Base-by-base conservation (phyloP, 768 basidiomycete species). In the Pilatotrama ljubarskyi region DNA sequence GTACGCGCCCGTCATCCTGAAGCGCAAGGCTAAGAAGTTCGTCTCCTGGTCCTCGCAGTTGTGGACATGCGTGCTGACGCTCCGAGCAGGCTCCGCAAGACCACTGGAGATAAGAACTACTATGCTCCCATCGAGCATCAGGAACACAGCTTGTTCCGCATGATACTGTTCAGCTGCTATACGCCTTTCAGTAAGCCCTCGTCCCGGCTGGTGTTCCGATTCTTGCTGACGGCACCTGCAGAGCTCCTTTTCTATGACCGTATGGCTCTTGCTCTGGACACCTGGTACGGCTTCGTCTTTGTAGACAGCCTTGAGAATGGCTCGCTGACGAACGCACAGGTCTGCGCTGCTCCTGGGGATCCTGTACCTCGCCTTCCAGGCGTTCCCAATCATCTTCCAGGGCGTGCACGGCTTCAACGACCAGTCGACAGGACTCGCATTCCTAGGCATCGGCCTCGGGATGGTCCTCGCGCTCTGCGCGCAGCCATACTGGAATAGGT, bases 171-270 rank as follows among this genome's bases (percentile, higher is more conserved):
- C 58, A 90, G 87, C 64, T 85, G 86, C 63, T 85, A 80, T 53
- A 84, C 76, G 7, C 91, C 92, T 0, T 93, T 95, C 70, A 75
- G 90, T 90, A 68, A 53, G 87, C n/a, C n/a, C n/a, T n/a, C n/a
- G n/a, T n/a, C n/a, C n/a, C n/a, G n/a, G n/a, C n/a, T n/a, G n/a
- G n/a, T n/a, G n/a, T n/a, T n/a, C n/a, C n/a, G n/a, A n/a, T n/a
- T n/a, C n/a, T n/a, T 15, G 7, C 61, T 51, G 37, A 55, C 20
- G 35, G 42, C 26, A 20, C 35, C 37, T 55, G 36, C 59, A 89
- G 88, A 85, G 69, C 74, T 91, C 6, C 73, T 90, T 5, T 41
- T 82, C 0, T 81, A 77, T 49, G 89, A 95, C 64, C 78, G 81
- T n/a, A 93, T 93, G 90, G 87, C 87, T 0, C 76, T 92, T 4